Conservation (phyloP, 2,329 filamentous ascomycete genomes). For the Rhynchosporium agropyri region DNA sequence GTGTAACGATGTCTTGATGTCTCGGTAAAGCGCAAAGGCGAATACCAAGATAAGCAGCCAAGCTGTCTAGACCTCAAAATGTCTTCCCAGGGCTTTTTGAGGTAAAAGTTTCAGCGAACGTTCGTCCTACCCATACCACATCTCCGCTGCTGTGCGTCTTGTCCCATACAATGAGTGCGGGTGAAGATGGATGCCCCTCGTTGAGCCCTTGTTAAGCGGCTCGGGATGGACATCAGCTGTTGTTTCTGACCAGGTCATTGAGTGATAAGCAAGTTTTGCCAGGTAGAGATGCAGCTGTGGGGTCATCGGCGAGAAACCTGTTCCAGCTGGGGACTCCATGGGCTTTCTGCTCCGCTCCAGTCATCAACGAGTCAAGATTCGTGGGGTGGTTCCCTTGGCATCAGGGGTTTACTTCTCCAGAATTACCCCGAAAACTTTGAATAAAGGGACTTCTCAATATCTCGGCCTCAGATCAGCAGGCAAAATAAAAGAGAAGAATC, state of each 20-base stretch:
- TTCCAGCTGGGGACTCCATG: constrained; percentile 13
- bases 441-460: background rate
- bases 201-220: background rate
- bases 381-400: constrained; percentile 5
- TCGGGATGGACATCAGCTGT: background rate
- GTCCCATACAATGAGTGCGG: background rate
- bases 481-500: background rate
- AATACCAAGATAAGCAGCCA: constrained; percentile 11
- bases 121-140: constrained; percentile 2
- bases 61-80: background rate
- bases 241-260: too few species aligned
- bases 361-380: constrained; percentile 6
- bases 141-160: constrained; percentile 3
- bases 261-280: too few species aligned
- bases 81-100: constrained; percentile 8
- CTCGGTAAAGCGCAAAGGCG: too few species aligned
- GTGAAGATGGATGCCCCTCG: constrained; percentile 7
- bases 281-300: too few species aligned
- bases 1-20: background rate
- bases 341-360: background rate
- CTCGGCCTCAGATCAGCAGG: background rate
- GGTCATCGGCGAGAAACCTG: too few species aligned
- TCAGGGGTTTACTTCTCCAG: constrained; percentile 7
- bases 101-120: constrained; percentile 16
- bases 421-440: background rate